Conservation (phyloP, 2,329 filamentous ascomycete species). For the Aspergillus uvarum region DNA sequence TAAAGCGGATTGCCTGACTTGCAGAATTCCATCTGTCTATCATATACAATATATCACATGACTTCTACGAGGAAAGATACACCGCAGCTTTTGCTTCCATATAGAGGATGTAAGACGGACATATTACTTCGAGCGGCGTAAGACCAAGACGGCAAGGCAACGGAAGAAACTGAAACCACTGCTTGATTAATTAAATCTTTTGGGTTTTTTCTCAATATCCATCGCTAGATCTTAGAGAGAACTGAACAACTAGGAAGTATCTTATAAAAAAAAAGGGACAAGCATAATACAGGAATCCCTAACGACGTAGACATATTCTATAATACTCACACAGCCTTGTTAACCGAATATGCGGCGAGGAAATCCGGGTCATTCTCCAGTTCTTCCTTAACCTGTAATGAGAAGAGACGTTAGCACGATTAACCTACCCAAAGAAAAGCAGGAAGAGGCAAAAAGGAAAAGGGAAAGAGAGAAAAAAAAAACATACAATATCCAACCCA, state of each 20-base stretch:
- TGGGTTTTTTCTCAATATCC: not conserved
- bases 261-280: not conserved
- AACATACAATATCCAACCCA: constrained; percentile 88
- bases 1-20: no score
- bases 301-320: not conserved
- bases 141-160: no score
- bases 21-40: no score
- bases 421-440: not conserved
- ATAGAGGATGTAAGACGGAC: no score
- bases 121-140: no score
- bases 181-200: not conserved
- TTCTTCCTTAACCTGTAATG: constrained; percentile 81
- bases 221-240: not conserved
- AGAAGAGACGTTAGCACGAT: constrained; percentile 14
- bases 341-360: constrained; percentile 67
- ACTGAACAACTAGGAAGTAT: not conserved
- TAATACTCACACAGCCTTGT: constrained; percentile 29
- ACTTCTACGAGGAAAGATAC: no score
- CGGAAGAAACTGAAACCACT: no score
- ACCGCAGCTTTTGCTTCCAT: no score
- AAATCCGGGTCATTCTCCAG: constrained; percentile 80
- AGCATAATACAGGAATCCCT: not conserved
- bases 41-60: no score
- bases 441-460: not conserved
- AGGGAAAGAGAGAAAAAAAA: not conserved